Base-by-base conservation (phyloP, 2,329 filamentous ascomycete genomes). In the Falciphora oryzae region DNA sequence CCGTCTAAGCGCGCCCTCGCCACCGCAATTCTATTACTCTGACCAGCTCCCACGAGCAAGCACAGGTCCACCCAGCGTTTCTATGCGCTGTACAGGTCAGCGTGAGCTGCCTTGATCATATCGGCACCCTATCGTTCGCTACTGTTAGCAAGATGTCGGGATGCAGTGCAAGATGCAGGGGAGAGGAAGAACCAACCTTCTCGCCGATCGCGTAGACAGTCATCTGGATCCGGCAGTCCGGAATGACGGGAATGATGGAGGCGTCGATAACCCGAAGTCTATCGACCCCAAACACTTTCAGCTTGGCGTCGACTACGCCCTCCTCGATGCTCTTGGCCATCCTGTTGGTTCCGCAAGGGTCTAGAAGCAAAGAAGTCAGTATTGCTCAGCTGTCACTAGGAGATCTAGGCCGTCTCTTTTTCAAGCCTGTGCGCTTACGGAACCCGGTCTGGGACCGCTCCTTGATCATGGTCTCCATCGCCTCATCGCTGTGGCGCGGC, bases 141-240 rank as follows among this genome's bases (percentile, higher is more conserved):
- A 31, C 13, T 25, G 22, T 61, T 32, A 58, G 44, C 57, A 27
- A 32, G 38, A n/a, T 14, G 44, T 25, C 8, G 22, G 4, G 18
- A 22, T 11, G 44, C 44, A 25, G 44, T 22, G 38, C 32, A 27
- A 14, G 18, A 14, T 7, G 53, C 25, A 18, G 53, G 27, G 8
- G 6, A 61, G 35, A 64, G 62, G 62, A 62, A 69, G n/a, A 11
- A 28, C 61, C n/a, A 16, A 62, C 76, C 75, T 83, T 87, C 71
- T 88, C 85, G 5, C 76, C 85, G 65, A 86, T 71, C 80, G 83
- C 84, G 68, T 88, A 88, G 2, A 87, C 84, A 2, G 81, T 79
- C 65, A 85, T 86, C 71, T 87, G 84, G 61, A 86, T 86, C 1
- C 84, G 79, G n/a, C 75, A 84, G 77, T 78, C 84, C 65, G 71